phyloP scores from a whole-genome alignment of 2,329 filamentous ascomycete species.

The Akanthomyces uredinophilus region DNA sequence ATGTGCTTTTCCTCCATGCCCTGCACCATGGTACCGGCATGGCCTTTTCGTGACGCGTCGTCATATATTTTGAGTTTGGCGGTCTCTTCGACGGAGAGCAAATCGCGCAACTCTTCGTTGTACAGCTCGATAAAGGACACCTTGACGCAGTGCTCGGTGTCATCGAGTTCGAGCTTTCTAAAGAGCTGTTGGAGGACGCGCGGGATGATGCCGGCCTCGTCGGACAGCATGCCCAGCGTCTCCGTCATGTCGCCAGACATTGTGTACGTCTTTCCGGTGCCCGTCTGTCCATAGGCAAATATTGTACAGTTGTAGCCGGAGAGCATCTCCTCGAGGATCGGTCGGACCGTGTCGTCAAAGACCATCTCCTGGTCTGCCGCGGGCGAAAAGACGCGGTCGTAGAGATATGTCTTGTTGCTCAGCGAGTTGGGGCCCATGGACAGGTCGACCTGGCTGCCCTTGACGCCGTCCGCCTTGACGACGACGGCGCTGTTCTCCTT shows the following conservation, averaged over 20 bases:
- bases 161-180: slow-evolving; percentile 71
- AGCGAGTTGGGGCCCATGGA: slow-evolving; percentile 90
- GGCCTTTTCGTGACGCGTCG: slow-evolving; percentile 79
- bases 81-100: slow-evolving; percentile 76
- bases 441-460: slow-evolving; percentile 76
- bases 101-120: slow-evolving; percentile 91
- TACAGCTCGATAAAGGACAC: slow-evolving; percentile 99
- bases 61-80: slow-evolving; percentile 94
- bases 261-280: slow-evolving; percentile 97
- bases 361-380: slow-evolving; percentile 91
- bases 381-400: slow-evolving; percentile 94
- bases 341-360: slow-evolving; percentile 91
- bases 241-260: slow-evolving; percentile 98
- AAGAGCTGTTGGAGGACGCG: slow-evolving; percentile 85
- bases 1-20: slow-evolving; percentile 98
- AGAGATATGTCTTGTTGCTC: slow-evolving; percentile 93
- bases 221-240: slow-evolving; percentile 76
- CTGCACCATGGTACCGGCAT: slow-evolving; percentile 81
- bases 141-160: slow-evolving; percentile 82
- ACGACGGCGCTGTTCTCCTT: slow-evolving; percentile 93
- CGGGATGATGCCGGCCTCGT: slow-evolving; percentile 91
- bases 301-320: slow-evolving; percentile 96
- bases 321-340: slow-evolving; percentile 93
- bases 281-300: slow-evolving; percentile 96
- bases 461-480: slow-evolving; percentile 80